A percentile compares a stretch with the other conserved stretches of the same genome.
These are phyloP conservation scores for Candida dubliniensis DNA, from an alignment of 1,139 yeast species.

Conservation along the genomic window DNA sequence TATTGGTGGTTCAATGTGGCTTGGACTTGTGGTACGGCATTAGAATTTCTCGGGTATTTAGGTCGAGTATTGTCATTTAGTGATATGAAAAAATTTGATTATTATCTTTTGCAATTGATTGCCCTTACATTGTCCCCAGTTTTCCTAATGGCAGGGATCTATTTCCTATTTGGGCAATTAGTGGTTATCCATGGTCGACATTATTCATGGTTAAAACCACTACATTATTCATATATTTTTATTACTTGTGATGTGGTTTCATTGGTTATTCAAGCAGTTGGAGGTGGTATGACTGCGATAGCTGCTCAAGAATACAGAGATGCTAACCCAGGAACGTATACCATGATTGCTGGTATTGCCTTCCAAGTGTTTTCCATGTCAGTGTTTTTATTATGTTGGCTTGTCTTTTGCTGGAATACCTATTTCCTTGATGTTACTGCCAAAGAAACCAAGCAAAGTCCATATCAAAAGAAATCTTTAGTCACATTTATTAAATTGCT, in stretches of 20 bases:
- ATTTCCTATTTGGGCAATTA: conserved; percentile 69
- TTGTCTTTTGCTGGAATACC: conserved; percentile 48
- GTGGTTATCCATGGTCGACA: conserved; percentile 65
- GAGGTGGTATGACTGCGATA: conserved; percentile 74
- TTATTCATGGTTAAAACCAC: conserved; percentile 64
- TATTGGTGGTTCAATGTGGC: conserved; percentile 33
- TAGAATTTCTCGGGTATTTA: conserved; percentile 61
- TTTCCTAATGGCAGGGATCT: conserved; percentile 83
- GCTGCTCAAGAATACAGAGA: conserved; percentile 37
- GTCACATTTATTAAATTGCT: conserved; percentile 25
- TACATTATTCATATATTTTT: conserved; percentile 69
- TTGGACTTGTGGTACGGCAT: conserved; percentile 28
- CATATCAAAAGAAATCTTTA: conserved; percentile 6
- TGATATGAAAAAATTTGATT: conserved; percentile 38
- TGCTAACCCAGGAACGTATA: conserved; percentile 57
- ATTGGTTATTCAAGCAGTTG: conserved; percentile 72
- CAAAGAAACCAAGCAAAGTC: conserved; percentile 1
- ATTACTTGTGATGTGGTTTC: conserved; percentile 65
- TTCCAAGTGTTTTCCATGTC: conserved; percentile 78
- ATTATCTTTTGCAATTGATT: conserved; percentile 64
- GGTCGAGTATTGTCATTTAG: conserved; percentile 57
- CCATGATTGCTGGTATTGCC: conserved; percentile 80
- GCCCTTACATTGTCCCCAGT: conserved; percentile 81
- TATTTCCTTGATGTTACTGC: conserved; percentile 24
- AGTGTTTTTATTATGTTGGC: conserved; percentile 57